Evolutionary conservation across 805 yeast genomes (phyloP).

Genomic region (Hanseniaspora nectarophila): DNA sequence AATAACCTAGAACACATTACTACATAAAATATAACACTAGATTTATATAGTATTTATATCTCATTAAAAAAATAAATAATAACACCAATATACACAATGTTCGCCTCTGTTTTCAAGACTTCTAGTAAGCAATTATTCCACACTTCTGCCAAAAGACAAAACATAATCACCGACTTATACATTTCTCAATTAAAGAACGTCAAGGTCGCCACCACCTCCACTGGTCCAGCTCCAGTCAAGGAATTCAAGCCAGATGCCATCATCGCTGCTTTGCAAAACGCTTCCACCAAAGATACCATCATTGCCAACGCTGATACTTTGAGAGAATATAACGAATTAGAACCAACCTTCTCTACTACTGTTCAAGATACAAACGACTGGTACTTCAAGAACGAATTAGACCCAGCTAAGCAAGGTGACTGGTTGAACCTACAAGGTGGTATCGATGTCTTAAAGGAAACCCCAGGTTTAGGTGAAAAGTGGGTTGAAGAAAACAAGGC

Average conservation of each 20-base stretch:
- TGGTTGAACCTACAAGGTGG: constrained; percentile 14
- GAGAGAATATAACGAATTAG: constrained; percentile 40
- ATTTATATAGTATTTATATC: neutral
- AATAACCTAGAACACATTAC: constrained; percentile 1
- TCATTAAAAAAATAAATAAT: neutral
- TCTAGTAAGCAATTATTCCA: constrained; percentile 14
- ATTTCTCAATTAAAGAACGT: constrained; percentile 75
- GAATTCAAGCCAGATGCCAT: constrained; percentile 73
- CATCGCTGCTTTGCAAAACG: constrained; percentile 60
- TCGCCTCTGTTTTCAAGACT: constrained; percentile 7
- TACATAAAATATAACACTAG: neutral
- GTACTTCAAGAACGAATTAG: constrained; percentile 67
- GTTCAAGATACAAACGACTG: constrained; percentile 43
- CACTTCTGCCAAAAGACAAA: constrained; percentile 31
- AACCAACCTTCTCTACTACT: constrained; percentile 30
- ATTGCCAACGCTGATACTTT: constrained; percentile 71
- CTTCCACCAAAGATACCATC: constrained; percentile 42
- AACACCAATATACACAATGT: neutral
- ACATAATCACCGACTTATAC: constrained; percentile 70
- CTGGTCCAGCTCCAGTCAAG: constrained; percentile 70
- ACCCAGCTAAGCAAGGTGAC: constrained; percentile 34
- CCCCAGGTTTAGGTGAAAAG: constrained; percentile 14
- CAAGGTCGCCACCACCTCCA: constrained; percentile 68
- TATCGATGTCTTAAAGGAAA: constrained; percentile 10
- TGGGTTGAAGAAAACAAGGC: constrained; percentile 15